These are phyloP conservation scores for Phytophthora macrochlamydospora DNA, from an alignment of 352 stramenopile genomes.

Conservation along the genomic window DNA sequence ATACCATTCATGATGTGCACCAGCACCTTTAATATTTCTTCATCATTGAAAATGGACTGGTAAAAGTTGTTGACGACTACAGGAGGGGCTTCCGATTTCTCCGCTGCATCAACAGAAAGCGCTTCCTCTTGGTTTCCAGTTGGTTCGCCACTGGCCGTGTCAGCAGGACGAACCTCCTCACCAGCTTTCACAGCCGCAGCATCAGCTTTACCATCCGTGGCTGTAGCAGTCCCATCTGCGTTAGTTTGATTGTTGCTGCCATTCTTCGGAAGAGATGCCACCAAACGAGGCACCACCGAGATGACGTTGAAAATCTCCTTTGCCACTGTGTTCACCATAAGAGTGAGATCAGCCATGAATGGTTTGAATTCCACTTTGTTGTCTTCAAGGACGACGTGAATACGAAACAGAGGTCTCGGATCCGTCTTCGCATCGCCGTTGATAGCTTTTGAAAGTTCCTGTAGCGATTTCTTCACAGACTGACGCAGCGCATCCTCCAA, in stretches of 20 bases:
- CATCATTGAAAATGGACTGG: constrained; percentile 95
- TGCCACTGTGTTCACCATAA: constrained; percentile 94
- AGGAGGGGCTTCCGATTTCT: constrained; percentile 13
- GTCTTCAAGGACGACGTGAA: constrained; percentile 94
- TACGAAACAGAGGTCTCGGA: constrained; percentile 91
- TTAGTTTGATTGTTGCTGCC: constrained; percentile 26
- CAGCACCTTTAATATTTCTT: constrained; percentile 95
- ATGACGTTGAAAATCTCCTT: constrained; percentile 97
- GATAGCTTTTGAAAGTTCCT: constrained; percentile 94
- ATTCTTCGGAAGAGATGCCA: constrained; percentile 45
- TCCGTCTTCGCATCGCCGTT: constrained; percentile 93
- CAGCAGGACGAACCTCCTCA: constrained; percentile 29
- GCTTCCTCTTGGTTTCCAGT: constrained; percentile 27
- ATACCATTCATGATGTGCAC: constrained; percentile 97
- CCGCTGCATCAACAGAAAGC: constrained; percentile 12
- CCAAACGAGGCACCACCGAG: constrained; percentile 90
- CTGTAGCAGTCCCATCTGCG: constrained; percentile 15
- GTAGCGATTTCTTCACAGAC: constrained; percentile 94
- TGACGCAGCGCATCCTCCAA: constrained; percentile 91
- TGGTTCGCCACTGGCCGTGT: constrained; percentile 18
- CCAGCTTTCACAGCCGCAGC: constrained; percentile 8
- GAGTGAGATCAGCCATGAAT: constrained; percentile 93
- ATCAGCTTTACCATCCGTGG: constrained; percentile 18
- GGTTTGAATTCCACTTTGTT: constrained; percentile 94
- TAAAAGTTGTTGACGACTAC: constrained; percentile 81